phyloP scores from a whole-genome alignment of 2,329 filamentous ascomycete genomes.

The Colletotrichum scovillei region DNA sequence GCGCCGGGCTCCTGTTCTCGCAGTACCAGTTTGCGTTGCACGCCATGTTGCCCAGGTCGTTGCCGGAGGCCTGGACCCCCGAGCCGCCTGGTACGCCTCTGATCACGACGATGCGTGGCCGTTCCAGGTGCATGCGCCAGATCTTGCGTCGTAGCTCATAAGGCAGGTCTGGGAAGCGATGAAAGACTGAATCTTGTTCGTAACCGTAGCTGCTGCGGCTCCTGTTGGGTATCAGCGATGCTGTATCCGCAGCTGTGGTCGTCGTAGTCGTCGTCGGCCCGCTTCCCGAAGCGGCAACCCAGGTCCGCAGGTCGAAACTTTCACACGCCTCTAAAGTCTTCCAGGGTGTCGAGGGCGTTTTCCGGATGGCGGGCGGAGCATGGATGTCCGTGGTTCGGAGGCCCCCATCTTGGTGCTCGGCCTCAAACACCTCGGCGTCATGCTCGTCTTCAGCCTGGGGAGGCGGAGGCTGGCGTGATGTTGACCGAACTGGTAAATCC shows the following conservation, averaged over 20 bases:
- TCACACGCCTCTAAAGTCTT: slow-evolving; percentile 8
- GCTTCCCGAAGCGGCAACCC: slow-evolving; percentile 15
- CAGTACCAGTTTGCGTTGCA: slow-evolving; percentile 36
- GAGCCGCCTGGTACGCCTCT: slow-evolving; percentile 25
- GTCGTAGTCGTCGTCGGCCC: neutral
- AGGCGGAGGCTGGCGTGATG: neutral
- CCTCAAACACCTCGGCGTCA: neutral
- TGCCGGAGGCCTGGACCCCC: slow-evolving; percentile 14
- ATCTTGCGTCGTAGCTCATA: slow-evolving; percentile 36
- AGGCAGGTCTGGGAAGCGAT: slow-evolving; percentile 33
- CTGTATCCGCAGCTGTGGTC: neutral
- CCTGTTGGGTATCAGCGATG: neutral
- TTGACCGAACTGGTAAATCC: neutral
- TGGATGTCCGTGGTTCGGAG: slow-evolving; percentile 2
- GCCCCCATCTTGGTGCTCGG: neutral
- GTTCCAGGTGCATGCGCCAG: slow-evolving; percentile 35
- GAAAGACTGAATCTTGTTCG: slow-evolving; percentile 6
- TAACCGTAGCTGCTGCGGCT: neutral
- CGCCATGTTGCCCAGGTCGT: slow-evolving; percentile 27
- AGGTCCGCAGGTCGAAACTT: slow-evolving; percentile 33
- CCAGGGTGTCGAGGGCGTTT: slow-evolving; percentile 10
- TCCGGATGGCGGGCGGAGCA: slow-evolving; percentile 12
- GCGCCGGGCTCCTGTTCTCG: slow-evolving; percentile 35
- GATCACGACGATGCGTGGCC: slow-evolving; percentile 35
- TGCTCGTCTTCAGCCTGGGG: neutral